Conservation (phyloP, 1,284 basidiomycete genomes). For the Ceratobasidium theobromae region DNA sequence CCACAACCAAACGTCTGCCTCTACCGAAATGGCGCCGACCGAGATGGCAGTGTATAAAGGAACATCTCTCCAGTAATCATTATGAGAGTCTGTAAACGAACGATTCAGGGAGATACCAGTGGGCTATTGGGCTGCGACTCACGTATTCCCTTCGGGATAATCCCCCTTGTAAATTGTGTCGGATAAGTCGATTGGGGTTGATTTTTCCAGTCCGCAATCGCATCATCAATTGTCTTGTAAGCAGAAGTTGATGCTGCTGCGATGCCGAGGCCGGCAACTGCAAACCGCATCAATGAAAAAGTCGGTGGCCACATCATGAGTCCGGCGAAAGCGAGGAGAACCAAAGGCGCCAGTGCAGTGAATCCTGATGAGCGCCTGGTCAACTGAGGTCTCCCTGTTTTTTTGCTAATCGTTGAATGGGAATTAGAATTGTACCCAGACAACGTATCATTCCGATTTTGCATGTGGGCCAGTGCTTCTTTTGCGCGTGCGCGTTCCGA, state of each 20-base stretch:
- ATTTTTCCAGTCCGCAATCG: constrained; percentile 27
- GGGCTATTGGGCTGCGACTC: neutral
- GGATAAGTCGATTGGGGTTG: constrained; percentile 26
- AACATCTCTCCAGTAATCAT: constrained; percentile 28
- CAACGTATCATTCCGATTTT: neutral
- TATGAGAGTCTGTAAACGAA: constrained; percentile 10
- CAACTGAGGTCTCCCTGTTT: neutral
- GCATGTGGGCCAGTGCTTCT: neutral
- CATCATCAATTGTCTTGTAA: constrained; percentile 14
- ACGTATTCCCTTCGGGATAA: constrained; percentile 31
- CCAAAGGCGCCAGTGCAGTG: neutral
- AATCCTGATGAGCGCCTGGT: neutral
- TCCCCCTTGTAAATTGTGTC: constrained; percentile 21
- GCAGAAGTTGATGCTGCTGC: neutral
- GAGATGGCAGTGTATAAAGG: constrained; percentile 22
- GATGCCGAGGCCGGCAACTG: constrained; percentile 1
- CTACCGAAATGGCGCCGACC: constrained; percentile 22
- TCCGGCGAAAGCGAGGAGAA: constrained; percentile 12
- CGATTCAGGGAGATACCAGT: neutral
- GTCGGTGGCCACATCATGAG: constrained; percentile 24
- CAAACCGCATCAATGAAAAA: constrained; percentile 16
- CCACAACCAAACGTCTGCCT: constrained; percentile 29
- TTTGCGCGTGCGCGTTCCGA: neutral
- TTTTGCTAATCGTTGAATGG: neutral
- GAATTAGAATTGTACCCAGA: neutral